A percentile compares a stretch with the other conserved stretches of the same genome.
These are phyloP conservation scores for Diaporthe sp. DNA, from an alignment of 2,329 filamentous ascomycete genomes.

Conservation along the genomic window DNA sequence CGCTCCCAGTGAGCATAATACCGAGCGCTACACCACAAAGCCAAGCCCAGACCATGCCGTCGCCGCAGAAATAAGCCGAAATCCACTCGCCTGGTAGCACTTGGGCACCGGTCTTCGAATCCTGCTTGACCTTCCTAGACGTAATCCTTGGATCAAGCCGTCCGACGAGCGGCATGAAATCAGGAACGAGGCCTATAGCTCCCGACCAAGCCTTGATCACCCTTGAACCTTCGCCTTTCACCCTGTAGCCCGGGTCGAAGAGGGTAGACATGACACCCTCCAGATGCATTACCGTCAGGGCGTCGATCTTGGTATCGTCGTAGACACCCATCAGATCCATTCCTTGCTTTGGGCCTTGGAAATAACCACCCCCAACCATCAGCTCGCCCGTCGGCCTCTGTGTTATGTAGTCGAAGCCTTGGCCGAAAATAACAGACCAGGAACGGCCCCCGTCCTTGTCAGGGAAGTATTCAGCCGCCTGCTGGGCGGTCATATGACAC, in stretches of 20 bases:
- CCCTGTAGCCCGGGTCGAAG: slow-evolving; percentile 56
- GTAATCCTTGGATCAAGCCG: slow-evolving; percentile 52
- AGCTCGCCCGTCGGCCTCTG: slow-evolving; percentile 63
- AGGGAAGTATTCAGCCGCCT: slow-evolving; percentile 53
- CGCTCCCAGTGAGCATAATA: slow-evolving; percentile 59
- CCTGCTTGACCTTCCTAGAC: slow-evolving; percentile 40
- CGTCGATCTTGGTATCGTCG: slow-evolving; percentile 59
- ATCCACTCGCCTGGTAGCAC: slow-evolving; percentile 61
- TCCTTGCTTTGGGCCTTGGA: slow-evolving; percentile 56
- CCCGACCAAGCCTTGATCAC: slow-evolving; percentile 64
- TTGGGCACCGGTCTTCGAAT: not conserved
- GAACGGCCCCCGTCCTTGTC: slow-evolving; percentile 54
- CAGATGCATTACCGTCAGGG: slow-evolving; percentile 55
- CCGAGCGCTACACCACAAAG: slow-evolving; percentile 62
- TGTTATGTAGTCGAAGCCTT: slow-evolving; percentile 66
- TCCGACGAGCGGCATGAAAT: slow-evolving; percentile 63
- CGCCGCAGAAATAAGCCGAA: slow-evolving; percentile 64
- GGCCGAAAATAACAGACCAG: slow-evolving; percentile 63
- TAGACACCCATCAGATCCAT: slow-evolving; percentile 61
- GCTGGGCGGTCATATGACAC: slow-evolving; percentile 66
- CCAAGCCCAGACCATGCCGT: slow-evolving; percentile 69
- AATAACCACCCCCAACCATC: slow-evolving; percentile 68
- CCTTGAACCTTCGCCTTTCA: slow-evolving; percentile 43
- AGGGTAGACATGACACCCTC: slow-evolving; percentile 58
- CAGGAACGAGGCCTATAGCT: slow-evolving; percentile 61